Conservation (phyloP, 2,329 filamentous ascomycete species). For the Beauveria asiatica region DNA sequence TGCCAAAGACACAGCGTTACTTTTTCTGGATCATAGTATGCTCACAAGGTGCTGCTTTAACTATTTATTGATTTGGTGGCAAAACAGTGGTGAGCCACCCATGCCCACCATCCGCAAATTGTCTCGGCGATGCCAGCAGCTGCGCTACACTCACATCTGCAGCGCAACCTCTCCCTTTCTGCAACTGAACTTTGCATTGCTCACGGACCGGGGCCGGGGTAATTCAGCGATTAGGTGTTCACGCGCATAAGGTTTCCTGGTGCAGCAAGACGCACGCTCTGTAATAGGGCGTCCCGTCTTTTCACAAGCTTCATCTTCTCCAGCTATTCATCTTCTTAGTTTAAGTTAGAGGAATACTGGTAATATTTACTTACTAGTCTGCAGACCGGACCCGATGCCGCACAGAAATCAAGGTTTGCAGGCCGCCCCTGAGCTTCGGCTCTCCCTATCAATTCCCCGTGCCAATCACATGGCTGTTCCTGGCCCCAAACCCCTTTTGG, state of each 20-base stretch:
- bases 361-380: too few relatives aligned
- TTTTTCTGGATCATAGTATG: too few relatives aligned
- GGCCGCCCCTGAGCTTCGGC: conserved; percentile 7
- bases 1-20: too few relatives aligned
- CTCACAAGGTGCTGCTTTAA: too few relatives aligned
- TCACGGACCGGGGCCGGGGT: background rate
- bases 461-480: conserved; percentile 15
- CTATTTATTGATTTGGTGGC: background rate
- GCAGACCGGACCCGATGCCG: background rate
- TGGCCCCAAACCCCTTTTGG: conserved; percentile 11
- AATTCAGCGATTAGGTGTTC: background rate
- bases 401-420: background rate
- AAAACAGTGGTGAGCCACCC: background rate
- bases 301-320: background rate
- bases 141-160: background rate
- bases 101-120: background rate
- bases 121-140: background rate
- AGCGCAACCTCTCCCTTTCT: background rate
- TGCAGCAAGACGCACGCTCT: background rate
- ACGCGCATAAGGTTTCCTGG: background rate
- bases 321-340: background rate
- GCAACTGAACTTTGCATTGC: background rate
- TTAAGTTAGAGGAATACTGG: background rate
- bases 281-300: background rate
- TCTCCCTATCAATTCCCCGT: conserved; percentile 11